These are phyloP conservation scores for Annulohypoxylon maeteangense DNA, from an alignment of 495 filamentous ascomycete species.

Conservation along the genomic window DNA sequence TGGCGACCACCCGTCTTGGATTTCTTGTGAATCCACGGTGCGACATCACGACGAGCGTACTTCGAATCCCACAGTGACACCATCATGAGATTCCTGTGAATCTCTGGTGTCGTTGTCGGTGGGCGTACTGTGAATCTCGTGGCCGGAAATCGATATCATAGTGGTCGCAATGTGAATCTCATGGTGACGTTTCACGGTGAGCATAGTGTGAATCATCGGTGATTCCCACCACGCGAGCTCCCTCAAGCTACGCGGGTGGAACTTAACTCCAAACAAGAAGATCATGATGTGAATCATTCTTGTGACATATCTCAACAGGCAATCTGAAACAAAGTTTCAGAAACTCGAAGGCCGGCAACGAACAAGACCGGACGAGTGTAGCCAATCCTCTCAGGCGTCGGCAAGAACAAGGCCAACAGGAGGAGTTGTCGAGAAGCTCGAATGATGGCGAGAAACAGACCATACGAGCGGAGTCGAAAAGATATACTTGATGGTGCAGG, in stretches of 20 bases:
- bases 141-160: too few species aligned
- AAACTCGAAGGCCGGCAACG: background rate
- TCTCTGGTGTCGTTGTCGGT: too few species aligned
- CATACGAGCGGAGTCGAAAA: background rate
- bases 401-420: background rate
- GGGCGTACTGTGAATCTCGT: too few species aligned
- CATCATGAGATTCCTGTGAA: too few species aligned
- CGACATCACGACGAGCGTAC: too few species aligned
- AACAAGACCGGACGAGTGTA: background rate
- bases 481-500: background rate
- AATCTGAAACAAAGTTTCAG: too few species aligned
- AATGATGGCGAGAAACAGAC: background rate
- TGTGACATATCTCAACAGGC: background rate
- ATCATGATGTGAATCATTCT: background rate
- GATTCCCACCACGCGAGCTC: background rate
- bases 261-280: background rate
- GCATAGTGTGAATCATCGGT: background rate
- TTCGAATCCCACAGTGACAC: too few species aligned
- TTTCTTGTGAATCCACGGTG: background rate
- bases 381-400: background rate
- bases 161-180: background rate
- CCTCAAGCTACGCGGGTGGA: background rate
- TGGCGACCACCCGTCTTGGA: background rate
- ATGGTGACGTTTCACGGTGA: background rate
- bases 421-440: conserved; percentile 1